phyloP scores from a whole-genome alignment of 306 rosid genomes.

The Begonia loranthoides region DNA sequence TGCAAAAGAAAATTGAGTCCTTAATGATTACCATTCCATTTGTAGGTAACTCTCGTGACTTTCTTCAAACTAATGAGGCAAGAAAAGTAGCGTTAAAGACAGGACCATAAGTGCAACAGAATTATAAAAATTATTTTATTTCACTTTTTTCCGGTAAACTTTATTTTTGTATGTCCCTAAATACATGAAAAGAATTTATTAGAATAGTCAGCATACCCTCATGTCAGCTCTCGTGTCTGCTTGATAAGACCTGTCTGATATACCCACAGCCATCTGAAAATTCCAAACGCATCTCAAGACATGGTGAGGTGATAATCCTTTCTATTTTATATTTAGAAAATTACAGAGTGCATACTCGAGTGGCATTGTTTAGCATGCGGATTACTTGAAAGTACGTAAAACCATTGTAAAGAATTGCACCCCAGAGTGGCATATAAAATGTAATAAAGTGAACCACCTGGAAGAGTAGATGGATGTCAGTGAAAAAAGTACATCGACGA shows the following conservation, averaged over 20 bases:
- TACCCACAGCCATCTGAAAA: conserved; percentile 95
- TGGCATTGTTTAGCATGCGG: conserved; percentile 96
- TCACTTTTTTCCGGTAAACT: no score
- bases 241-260: conserved; percentile 58
- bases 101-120: no score
- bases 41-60: no score
- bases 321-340: conserved; percentile 5
- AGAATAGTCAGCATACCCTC: conserved; percentile 41
- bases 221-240: conserved; percentile 71
- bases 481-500: neutral
- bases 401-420: conserved; percentile 95
- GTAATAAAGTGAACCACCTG: conserved; percentile 92
- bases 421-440: conserved; percentile 94
- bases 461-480: conserved; percentile 6
- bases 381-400: conserved; percentile 82
- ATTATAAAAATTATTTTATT: no score
- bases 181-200: conserved; percentile 5
- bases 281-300: conserved; percentile 18
- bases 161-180: no score
- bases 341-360: conserved; percentile 53
- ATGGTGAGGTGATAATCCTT: conserved; percentile 5
- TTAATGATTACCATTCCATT: no score
- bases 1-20: conserved; percentile 15
- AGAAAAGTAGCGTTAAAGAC: no score
- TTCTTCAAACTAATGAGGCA: no score